Conservation (phyloP, 805 yeast species). For the Saccharomycopsis fermentans region DNA sequence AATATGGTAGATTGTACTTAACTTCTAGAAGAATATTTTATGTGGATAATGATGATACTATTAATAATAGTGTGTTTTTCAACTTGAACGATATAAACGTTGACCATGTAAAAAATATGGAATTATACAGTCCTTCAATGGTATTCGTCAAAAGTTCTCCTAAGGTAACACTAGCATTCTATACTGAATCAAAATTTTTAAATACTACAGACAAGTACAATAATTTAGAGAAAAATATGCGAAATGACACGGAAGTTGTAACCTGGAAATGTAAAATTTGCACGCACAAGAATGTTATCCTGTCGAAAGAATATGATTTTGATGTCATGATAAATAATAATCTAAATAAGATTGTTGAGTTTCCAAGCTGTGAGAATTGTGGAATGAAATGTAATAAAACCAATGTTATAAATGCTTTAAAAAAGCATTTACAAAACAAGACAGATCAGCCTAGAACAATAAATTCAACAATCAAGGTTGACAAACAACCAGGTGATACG, state of each 20-base stretch:
- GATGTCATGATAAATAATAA: conserved; percentile 12
- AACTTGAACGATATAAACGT: conserved; percentile 24
- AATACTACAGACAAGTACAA: neutral
- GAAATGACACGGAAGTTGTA: conserved; percentile 8
- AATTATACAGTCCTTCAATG: conserved; percentile 30
- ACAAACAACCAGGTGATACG: neutral
- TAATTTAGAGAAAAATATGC: neutral
- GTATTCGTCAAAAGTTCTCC: conserved; percentile 74
- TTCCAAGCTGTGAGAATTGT: conserved; percentile 49
- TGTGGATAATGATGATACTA: conserved; percentile 42
- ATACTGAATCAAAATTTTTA: neutral
- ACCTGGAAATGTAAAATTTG: conserved; percentile 91
- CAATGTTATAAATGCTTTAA: conserved; percentile 27
- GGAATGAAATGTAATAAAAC: conserved; percentile 42
- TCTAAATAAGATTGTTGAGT: conserved; percentile 16
- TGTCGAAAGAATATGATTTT: conserved; percentile 23
- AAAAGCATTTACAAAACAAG: neutral
- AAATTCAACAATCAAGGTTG: no score
- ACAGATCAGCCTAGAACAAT: neutral
- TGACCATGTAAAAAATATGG: conserved; percentile 26
- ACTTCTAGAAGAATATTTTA: conserved; percentile 68
- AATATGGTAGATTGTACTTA: conserved; percentile 67
- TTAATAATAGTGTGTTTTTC: conserved; percentile 36
- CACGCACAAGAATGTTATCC: conserved; percentile 47
- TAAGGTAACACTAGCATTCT: conserved; percentile 45